phyloP scores from a whole-genome alignment of 2,329 filamentous ascomycete genomes.

The Claviceps purpurea region DNA sequence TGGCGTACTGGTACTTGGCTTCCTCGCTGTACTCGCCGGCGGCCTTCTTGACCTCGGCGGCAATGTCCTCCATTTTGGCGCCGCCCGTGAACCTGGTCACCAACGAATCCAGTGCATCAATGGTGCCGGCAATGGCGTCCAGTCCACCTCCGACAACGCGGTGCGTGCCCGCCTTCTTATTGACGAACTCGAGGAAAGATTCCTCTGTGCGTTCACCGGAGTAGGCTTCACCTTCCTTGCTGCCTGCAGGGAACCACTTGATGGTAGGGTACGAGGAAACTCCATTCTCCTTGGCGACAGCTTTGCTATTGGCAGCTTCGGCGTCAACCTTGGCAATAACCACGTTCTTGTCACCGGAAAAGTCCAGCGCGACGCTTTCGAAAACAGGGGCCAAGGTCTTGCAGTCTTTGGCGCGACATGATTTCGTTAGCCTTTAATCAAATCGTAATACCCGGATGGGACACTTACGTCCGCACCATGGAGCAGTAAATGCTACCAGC shows the following conservation, averaged over 20 bases:
- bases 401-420: constrained; percentile 54
- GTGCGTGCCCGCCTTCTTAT: constrained; percentile 79
- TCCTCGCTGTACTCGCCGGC: constrained; percentile 50
- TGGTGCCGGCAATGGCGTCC: constrained; percentile 65
- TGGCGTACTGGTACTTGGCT: constrained; percentile 60
- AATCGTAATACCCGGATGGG: not conserved
- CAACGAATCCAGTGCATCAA: constrained; percentile 63
- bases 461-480: constrained; percentile 92
- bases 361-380: constrained; percentile 77
- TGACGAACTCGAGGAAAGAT: constrained; percentile 68
- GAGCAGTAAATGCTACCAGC: constrained; percentile 90
- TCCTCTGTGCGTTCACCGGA: constrained; percentile 62
- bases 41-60: constrained; percentile 59
- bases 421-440: not conserved
- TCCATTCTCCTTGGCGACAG: constrained; percentile 59
- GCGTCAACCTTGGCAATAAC: constrained; percentile 92
- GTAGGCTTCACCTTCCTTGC: constrained; percentile 59
- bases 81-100: constrained; percentile 61
- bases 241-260: constrained; percentile 89
- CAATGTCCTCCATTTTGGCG: constrained; percentile 46
- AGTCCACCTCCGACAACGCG: constrained; percentile 70
- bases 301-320: constrained; percentile 75
- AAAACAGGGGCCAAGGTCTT: constrained; percentile 83
- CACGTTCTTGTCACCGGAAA: constrained; percentile 62
- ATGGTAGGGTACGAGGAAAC: constrained; percentile 89